phyloP scores from a whole-genome alignment of 768 basidiomycete genomes.

The Macrolepiota albuminosa region DNA sequence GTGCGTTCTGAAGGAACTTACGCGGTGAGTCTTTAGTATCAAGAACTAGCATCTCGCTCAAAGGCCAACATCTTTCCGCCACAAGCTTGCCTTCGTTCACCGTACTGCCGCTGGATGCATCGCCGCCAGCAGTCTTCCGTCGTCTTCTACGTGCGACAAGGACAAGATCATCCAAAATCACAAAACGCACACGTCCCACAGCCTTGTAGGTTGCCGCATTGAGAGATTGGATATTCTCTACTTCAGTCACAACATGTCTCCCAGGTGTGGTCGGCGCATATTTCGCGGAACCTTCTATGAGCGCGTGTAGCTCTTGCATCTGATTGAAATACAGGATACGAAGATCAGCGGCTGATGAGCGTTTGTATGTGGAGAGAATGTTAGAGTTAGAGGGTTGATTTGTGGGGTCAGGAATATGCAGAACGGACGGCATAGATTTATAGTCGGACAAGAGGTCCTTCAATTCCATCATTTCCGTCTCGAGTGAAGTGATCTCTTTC shows the following conservation, averaged over 20 bases:
- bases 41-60: slow-evolving; percentile 91
- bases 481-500: slow-evolving; percentile 93
- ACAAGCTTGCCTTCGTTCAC: slow-evolving; percentile 74
- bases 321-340: slow-evolving; percentile 92
- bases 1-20: slow-evolving; percentile 29
- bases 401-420: slow-evolving; percentile 84
- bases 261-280: slow-evolving; percentile 90
- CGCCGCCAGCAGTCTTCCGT: slow-evolving; percentile 47
- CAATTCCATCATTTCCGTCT: slow-evolving; percentile 97
- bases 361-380: slow-evolving; percentile 42
- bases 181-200: slow-evolving; percentile 81
- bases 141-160: slow-evolving; percentile 79
- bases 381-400: slow-evolving; percentile 45
- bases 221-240: slow-evolving; percentile 75
- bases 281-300: slow-evolving; percentile 93
- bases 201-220: slow-evolving; percentile 96
- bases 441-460: slow-evolving; percentile 93
- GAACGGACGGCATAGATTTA: slow-evolving; percentile 90
- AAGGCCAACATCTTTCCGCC: slow-evolving; percentile 89
- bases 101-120: slow-evolving; percentile 27
- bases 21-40: slow-evolving; percentile 95
- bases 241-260: slow-evolving; percentile 85
- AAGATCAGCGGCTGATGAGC: slow-evolving; percentile 95
- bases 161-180: slow-evolving; percentile 88
- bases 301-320: slow-evolving; percentile 84